Conservation (phyloP, 345 rosid genomes). For the Salix exigua region DNA sequence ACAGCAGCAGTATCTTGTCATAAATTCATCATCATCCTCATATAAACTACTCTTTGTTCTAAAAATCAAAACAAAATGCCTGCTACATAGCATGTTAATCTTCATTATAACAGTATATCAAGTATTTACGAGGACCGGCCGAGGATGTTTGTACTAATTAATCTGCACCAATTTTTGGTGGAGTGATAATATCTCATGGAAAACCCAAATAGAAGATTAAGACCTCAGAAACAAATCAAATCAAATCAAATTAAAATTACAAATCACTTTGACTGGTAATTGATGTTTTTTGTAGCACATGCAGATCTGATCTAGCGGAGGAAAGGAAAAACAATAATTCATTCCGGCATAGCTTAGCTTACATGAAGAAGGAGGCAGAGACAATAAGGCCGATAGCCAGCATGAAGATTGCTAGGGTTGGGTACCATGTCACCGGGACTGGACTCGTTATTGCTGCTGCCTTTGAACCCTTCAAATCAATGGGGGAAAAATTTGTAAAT, state of each 20-base stretch:
- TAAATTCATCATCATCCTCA: background rate
- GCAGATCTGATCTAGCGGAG: background rate
- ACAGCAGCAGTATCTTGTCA: background rate
- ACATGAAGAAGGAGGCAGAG: conserved; percentile 87
- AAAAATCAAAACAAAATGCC: background rate
- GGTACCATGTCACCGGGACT: conserved; percentile 64
- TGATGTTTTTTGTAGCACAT: background rate
- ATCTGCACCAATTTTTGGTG: background rate
- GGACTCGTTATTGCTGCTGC: conserved; percentile 63
- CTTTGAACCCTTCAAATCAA: conserved; percentile 48
- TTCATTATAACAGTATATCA: background rate
- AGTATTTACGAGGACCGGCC: background rate
- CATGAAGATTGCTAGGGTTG: conserved; percentile 55
- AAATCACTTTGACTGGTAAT: background rate
- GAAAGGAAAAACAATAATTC: background rate
- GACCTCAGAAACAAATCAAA: background rate
- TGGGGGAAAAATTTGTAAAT: background rate
- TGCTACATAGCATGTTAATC: background rate
- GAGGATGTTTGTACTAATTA: background rate
- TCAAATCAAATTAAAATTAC: background rate
- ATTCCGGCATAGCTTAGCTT: conserved; percentile 14
- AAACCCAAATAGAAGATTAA: background rate
- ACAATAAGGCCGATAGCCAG: conserved; percentile 65
- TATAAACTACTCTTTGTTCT: background rate
- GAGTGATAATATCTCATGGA: background rate